These are phyloP conservation scores for Ophiostoma australiae DNA, from an alignment of 2,329 filamentous ascomycete species.

Conservation along the genomic window DNA sequence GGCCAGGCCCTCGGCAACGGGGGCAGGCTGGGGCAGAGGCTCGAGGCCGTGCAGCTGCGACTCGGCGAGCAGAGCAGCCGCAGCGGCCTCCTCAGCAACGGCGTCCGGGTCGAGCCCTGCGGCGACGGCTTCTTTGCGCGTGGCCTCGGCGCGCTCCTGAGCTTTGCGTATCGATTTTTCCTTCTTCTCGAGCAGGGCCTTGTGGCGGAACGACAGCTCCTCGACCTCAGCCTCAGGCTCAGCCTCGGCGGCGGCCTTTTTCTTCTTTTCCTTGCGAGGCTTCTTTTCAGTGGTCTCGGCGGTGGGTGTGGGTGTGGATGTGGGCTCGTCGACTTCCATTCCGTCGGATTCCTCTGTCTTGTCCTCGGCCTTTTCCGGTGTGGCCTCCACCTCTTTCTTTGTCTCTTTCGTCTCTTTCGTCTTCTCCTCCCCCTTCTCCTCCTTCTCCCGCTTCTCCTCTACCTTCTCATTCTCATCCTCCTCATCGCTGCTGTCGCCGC, in stretches of 20 bases:
- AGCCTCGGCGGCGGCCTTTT: conserved; percentile 34
- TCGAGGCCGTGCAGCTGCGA: conserved; percentile 32
- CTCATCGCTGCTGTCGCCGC: conserved; percentile 14
- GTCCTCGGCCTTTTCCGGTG: conserved; percentile 28
- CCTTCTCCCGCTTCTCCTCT: not conserved
- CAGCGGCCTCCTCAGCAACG: conserved; percentile 43
- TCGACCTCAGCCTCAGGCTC: conserved; percentile 26
- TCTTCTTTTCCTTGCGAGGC: conserved; percentile 30
- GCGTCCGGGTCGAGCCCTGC: not conserved
- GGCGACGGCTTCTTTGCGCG: not conserved
- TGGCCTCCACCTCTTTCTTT: not conserved
- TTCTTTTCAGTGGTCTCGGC: conserved; percentile 18
- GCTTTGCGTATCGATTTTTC: conserved; percentile 45
- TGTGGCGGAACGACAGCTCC: conserved; percentile 40
- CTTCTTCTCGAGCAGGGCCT: conserved; percentile 50
- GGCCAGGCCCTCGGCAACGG: conserved; percentile 51
- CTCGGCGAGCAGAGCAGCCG: conserved; percentile 62
- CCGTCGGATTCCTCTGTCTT: conserved; percentile 31
- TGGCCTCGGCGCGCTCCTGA: conserved; percentile 16
- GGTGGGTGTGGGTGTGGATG: conserved; percentile 22
- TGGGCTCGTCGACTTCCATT: conserved; percentile 27
- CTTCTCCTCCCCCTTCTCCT: not conserved
- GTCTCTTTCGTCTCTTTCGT: not conserved
- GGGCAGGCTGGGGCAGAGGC: conserved; percentile 74
- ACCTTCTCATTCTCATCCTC: conserved; percentile 11